Base-by-base conservation (phyloP, 768 basidiomycete genomes). In the Suillus placidus region DNA sequence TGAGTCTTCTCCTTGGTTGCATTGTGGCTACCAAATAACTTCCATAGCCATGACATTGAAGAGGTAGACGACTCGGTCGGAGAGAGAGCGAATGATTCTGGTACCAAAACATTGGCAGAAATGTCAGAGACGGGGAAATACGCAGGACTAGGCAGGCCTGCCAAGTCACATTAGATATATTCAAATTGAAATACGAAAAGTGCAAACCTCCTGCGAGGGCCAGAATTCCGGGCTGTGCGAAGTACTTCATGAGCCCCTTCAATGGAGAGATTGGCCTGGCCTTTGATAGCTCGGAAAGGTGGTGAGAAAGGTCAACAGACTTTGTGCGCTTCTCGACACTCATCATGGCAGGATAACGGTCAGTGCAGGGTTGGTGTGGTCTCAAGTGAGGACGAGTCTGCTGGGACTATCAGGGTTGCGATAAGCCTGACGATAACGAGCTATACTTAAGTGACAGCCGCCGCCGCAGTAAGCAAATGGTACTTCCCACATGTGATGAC, bases 41-140 rank as follows among this genome's bases (percentile, higher is more conserved):
- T 84, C 86, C 86, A 87, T 6, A 91, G 67, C 89, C 88, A 89
- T 9, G 83, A 80, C 6, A 87, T n/a, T n/a, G n/a, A 69, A 20
- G 81, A 68, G 20, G 80, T 77, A 23, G 71, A 71, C 3, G 74
- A 55, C 7, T 72, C 64, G 9, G 69, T 26, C 1, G 64, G 60
- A 8, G 69, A 74, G 20, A 84, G 71, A 14, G 87, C 79, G 67
- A 86, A 85, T 5, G 83, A 80, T 68, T 88, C 84, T 1, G 79
- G 72, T 3, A 80, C 73, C 37, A 89, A 81, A 9, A 82, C 80
- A 40, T 87, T 81, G 16, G 84, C 87, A 3, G 84, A 84, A 52
- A 94, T 68, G 37, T 82, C 78, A 26, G 88, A 81, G 72, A 90
- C 90, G 0, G 91, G 90, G 74, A 92, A 94, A 73, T 88, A 89